These are phyloP conservation scores for Haplographium delicatum DNA, from an alignment of 495 filamentous ascomycete genomes.

Conservation along the genomic window DNA sequence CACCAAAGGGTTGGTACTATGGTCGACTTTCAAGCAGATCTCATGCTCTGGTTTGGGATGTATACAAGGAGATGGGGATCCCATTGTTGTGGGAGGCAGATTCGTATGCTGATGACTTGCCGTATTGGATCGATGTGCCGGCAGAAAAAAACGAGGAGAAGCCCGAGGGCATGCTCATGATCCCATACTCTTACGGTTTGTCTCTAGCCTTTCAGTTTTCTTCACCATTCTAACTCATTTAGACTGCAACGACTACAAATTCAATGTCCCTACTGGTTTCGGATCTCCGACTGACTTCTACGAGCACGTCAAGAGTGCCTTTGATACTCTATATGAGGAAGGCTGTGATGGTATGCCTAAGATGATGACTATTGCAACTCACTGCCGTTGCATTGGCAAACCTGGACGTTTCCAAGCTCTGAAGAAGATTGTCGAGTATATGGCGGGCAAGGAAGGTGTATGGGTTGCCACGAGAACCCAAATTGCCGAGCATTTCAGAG, in stretches of 20 bases:
- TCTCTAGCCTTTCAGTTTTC: background rate
- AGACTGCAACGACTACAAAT: conserved; percentile 41
- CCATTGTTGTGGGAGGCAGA: conserved; percentile 32
- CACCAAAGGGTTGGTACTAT: conserved; percentile 37
- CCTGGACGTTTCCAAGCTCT: conserved; percentile 37
- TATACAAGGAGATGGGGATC: conserved; percentile 33
- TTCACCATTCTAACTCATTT: background rate
- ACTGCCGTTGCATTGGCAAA: conserved; percentile 37
- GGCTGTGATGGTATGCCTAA: conserved; percentile 34
- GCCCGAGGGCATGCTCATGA: conserved; percentile 36
- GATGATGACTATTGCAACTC: conserved; percentile 42
- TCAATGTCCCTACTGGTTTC: conserved; percentile 32
- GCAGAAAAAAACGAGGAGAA: conserved; percentile 28
- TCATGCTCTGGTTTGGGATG: conserved; percentile 31
- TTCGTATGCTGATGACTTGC: conserved; percentile 37
- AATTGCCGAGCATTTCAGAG: conserved; percentile 37
- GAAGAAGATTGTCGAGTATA: conserved; percentile 41
- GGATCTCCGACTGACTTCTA: conserved; percentile 28
- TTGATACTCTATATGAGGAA: conserved; percentile 38
- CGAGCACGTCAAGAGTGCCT: conserved; percentile 35
- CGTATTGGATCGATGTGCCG: conserved; percentile 39
- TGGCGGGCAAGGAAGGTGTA: conserved; percentile 35
- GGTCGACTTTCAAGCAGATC: conserved; percentile 30
- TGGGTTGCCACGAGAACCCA: conserved; percentile 41
- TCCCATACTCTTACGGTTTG: conserved; percentile 31